Evolutionary conservation across 345 rosid genomes (phyloP), one percentile per base, ranked within the genome.

Genomic region (Gossypium thurberi): DNA sequence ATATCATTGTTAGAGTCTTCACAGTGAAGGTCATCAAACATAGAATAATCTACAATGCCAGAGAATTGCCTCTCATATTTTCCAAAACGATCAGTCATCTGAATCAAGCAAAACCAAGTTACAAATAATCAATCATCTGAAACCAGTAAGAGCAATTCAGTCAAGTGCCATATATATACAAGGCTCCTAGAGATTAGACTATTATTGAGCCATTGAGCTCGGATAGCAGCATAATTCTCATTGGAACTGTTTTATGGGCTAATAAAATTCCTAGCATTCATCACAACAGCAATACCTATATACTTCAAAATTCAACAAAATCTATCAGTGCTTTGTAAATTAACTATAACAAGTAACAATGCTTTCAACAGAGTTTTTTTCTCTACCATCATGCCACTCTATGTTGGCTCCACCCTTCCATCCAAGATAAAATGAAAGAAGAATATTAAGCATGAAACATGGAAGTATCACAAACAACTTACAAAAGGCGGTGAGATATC

Each of bases 401-500:
- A 61, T 2, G 10, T 53, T 53, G 26, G 26, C 26, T n/a, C 26
- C 26, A 55, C 12, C 12, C 21, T 1, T 25, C 59, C 25, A 8
- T 5, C 40, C 40, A 33, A 33, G 40, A 33, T 33, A 18, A 64
- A 64, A 64, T 42, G 26, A 18, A 18, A 66, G 4, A 21, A 21
- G n/a, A 44, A 20, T 46, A 14, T 66, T 23, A 66, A 46, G 33
- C 56, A 66, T 47, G 55, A 58, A 59, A 13, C 14, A 18, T 12
- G 42, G 20, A 20, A 51, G 25, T 25, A 57, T 12, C 20, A 14
- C 21, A 17, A 25, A 33, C 26, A 78, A 25, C 87, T 85, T 73
- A 85, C 85, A 59, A 82, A 78, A 48, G 87, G 69, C 14, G 84
- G 51, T 1, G 64, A 11, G n/a, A 56, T 42, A 68, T 83, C 53